Conservation (phyloP, 192 early-diverging fungal species). For the Spizellomyces punctatus region DNA sequence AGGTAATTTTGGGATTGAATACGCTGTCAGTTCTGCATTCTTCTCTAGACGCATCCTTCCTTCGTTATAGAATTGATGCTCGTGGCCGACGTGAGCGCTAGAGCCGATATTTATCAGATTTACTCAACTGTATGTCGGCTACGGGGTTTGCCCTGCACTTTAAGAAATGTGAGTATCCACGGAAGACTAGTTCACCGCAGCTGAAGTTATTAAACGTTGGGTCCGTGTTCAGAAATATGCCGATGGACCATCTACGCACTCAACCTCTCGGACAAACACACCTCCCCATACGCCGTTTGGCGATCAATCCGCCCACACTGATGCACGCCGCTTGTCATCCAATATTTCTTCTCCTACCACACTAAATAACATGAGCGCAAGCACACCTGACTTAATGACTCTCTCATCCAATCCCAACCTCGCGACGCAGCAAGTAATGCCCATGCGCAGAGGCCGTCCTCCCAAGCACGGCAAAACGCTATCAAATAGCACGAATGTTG, state of each 20-base stretch:
- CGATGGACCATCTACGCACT: not conserved
- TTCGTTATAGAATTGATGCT: conserved; percentile 64
- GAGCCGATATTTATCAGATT: conserved; percentile 83
- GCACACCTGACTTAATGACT: too few relatives aligned
- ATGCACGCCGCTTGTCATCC: conserved; percentile 23
- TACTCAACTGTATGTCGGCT: conserved; percentile 67
- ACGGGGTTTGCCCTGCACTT: conserved; percentile 61
- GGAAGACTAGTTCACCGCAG: not conserved
- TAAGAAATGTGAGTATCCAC: conserved; percentile 57
- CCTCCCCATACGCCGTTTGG: not conserved
- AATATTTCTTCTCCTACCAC: conserved; percentile 31
- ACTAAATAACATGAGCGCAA: not conserved
- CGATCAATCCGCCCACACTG: conserved; percentile 4
- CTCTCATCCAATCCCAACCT: too few relatives aligned
- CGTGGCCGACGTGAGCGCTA: conserved; percentile 69
- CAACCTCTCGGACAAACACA: conserved; percentile 6
- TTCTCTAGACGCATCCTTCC: too few relatives aligned
- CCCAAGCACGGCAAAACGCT: conserved; percentile 36
- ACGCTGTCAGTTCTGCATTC: too few relatives aligned
- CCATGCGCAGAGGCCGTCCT: conserved; percentile 94
- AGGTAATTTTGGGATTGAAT: conserved; percentile 11
- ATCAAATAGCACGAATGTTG: conserved; percentile 7
- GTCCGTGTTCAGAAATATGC: not conserved
- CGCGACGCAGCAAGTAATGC: conserved; percentile 22
- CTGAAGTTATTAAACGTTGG: conserved; percentile 9